Base-by-base conservation (phyloP, 2,329 filamentous ascomycete genomes). In the Cercospora sp. region DNA sequence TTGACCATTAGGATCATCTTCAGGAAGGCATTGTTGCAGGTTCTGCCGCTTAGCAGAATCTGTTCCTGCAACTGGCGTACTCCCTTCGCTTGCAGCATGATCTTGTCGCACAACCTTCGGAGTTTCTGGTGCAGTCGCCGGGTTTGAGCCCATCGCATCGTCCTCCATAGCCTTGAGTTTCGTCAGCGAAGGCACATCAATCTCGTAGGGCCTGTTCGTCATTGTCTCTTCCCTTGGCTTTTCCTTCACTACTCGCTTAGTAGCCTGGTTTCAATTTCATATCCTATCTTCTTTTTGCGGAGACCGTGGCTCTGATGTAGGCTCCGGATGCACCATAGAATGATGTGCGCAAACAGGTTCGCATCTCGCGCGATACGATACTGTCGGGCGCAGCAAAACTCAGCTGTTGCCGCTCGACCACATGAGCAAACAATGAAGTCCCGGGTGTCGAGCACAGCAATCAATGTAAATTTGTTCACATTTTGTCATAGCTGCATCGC, bases 141-240 rank as follows among this genome's bases (percentile, higher is more conserved):
- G n/a, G n/a, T n/a, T n/a, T n/a, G n/a, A n/a, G n/a, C 32, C 16
- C 28, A 40, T 40, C 9, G 61, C 49, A 7, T 18, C n/a, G 9
- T 65, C 51, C 5, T 65, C 62, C 53, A 58, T 58, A 5, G 16
- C 53, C 34, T 45, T 18, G 30, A 65, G 34, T 26, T 34, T 65
- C 34, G 12, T 28, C 16, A 58, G 24, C 21, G 24, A 45, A 2
- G 62, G 53, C 51, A 65, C 59, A 59, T 65, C 62, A 1, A 59
- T 28, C 24, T 65, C 62, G 24, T 65, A 65, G 1, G 62, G 62
- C 18, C 37, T 24, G 53, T 65, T 65, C 18, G 62, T 59, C 62
- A 65, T 65, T 24, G 2, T 64, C 9, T 57, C 30, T 13, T 26
- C 49, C 16, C 12, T 9, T 51, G 16, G 16, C 6, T 13, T 40